Evolutionary conservation across 2,329 filamentous ascomycete genomes (phyloP), one percentile per base, ranked within the genome.

Genomic region (Colletotrichum kahawae): DNA sequence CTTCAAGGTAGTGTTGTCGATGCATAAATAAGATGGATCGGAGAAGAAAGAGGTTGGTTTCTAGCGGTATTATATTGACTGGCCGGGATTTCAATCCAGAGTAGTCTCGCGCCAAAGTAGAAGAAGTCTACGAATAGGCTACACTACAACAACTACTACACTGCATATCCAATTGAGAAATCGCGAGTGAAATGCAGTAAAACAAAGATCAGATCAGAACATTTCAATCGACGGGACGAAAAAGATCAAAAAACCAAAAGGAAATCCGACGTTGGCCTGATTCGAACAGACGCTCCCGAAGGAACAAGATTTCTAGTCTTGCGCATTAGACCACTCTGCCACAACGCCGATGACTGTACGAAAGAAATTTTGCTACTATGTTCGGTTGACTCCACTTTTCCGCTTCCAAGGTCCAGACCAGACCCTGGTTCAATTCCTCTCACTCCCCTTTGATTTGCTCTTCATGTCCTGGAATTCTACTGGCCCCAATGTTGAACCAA

Each of bases 251-350:
- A 65, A 65, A 1, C 1, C 4, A 64, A 65, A 65, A 48, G n/a
- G 13, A 2, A 9, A 21, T 1, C 1, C 62, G 62, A 65, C 62
- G 62, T 51, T 65, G 62, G 62, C 62, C 62, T 65, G 62, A 65
- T 65, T 65, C 62, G 62, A 65, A 65, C 62, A 65, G 38, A 65
- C 62, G 62, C 62, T 65, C 62, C 62, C 62, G 62, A 65, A 65
- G 62, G 62, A 65, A 65, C 62, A 65, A 65, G 62, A 65, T 65
- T 65, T 65, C 62, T 65, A 65, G 62, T 65, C 62, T 65, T 65
- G 62, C 62, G 62, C 62, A 65, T 65, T 65, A 65, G 62, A 65
- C 62, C 62, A 65, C 62, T 65, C 62, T 65, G 62, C 62, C 62
- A 65, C 62, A 65, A 65, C 62, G 62, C 62, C 62, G 24, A 5